These are phyloP conservation scores for Cephalotrichum gorgonifer DNA, from an alignment of 2,329 filamentous ascomycete species.

Conservation along the genomic window DNA sequence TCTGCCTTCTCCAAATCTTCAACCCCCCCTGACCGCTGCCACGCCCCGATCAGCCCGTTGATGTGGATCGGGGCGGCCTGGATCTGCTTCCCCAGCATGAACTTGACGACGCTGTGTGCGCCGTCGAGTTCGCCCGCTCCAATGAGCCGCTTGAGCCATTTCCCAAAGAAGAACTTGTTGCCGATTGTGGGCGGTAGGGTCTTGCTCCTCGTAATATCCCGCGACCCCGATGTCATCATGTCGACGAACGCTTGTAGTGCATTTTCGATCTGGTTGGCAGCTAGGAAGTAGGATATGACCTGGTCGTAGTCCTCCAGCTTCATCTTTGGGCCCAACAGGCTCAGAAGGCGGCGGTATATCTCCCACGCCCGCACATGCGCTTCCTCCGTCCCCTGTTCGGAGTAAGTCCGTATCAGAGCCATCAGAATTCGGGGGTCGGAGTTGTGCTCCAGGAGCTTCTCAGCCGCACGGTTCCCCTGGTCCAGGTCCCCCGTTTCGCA, in stretches of 20 bases:
- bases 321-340: slow-evolving; percentile 48
- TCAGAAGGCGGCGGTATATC: slow-evolving; percentile 54
- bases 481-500: slow-evolving; percentile 46
- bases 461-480: slow-evolving; percentile 45
- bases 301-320: slow-evolving; percentile 67
- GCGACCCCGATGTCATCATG: slow-evolving; percentile 63
- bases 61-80: slow-evolving; percentile 63
- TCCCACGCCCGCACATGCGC: slow-evolving; percentile 51
- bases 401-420: slow-evolving; percentile 60
- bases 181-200: slow-evolving; percentile 37
- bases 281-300: slow-evolving; percentile 60
- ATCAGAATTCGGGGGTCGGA: slow-evolving; percentile 48
- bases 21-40: slow-evolving; percentile 53
- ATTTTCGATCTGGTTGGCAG: slow-evolving; percentile 51
- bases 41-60: slow-evolving; percentile 73
- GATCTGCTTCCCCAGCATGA: slow-evolving; percentile 63
- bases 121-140: slow-evolving; percentile 60
- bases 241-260: slow-evolving; percentile 74
- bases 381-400: slow-evolving; percentile 35
- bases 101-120: slow-evolving; percentile 60
- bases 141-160: slow-evolving; percentile 80
- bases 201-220: slow-evolving; percentile 32
- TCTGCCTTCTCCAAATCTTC: slow-evolving; percentile 52
- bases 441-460: slow-evolving; percentile 38
- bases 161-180: slow-evolving; percentile 77